Base-by-base conservation (phyloP, 805 yeast species). In the Barnettozyma siamensis region DNA sequence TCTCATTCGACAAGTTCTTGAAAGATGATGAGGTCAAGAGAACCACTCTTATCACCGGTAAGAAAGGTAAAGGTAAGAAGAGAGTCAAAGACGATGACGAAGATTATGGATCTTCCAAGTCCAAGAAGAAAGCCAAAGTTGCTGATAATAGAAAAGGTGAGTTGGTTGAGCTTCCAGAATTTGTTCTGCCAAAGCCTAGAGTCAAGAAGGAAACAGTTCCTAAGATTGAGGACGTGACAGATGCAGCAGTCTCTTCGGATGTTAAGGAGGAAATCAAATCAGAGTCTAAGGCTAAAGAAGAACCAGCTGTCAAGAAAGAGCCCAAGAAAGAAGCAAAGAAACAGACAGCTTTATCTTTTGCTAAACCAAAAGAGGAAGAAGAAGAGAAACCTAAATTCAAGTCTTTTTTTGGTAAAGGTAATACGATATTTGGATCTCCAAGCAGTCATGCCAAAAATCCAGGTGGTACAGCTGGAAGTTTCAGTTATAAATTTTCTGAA, bases 1-100 rank as follows among this genome's bases (percentile, higher is more conserved):
- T 51, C 8, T 73, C 72, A 10, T 93, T 91, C 81, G 72, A 79
- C 2, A 65, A 72, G 42, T 88, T 86, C 60, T 63, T 87, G 55
- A 70, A 67, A 24, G 75, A 70, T 10, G 96, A 89, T 59, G 73
- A 71, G 41, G 74, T 72, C 43, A 73, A 72, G 43, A 75, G 88
- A 47, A 67, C 70, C 28, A 68, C 73, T 28, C 58, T 75, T 41
- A 60, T 70, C n/a, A 65, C 74, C 4, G 66, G 65, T 43, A 72
- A 68, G 35, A 66, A 74, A 17, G 63, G 67, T 28, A 70, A 65
- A 46, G 66, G 65, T 40, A 65, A 66, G 43, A 56, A 57, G 26
- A 64, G 62, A 49, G 55, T 62, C 13, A 37, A 28, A 4, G 40
- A 36, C 16, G 51, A 45, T 29, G 59, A 53, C 33, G 56, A 49